Evolutionary conservation across 1,284 basidiomycete genomes (phyloP).

Genomic region (Trametes polyzona): DNA sequence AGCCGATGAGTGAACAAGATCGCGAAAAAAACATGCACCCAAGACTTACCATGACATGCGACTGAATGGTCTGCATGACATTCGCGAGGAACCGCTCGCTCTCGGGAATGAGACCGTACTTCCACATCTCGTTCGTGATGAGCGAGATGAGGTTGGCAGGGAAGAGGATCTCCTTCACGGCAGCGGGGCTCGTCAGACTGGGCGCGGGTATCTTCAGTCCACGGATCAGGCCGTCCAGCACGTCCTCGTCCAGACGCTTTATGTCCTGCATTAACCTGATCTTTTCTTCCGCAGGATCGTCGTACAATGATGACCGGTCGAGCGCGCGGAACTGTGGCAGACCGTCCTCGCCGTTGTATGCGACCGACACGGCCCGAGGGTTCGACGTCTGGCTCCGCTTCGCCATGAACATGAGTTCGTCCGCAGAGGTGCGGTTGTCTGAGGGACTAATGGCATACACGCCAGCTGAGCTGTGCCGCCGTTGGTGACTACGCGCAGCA

Average conservation of each 20-base stretch:
- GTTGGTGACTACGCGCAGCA: slow-evolving; percentile 62
- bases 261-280: slow-evolving; percentile 92
- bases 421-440: slow-evolving; percentile 71
- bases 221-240: slow-evolving; percentile 88
- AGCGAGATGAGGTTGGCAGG: slow-evolving; percentile 99
- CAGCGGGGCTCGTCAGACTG: slow-evolving; percentile 88
- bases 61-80: slow-evolving; percentile 98
- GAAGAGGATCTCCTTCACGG: slow-evolving; percentile 98
- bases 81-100: slow-evolving; percentile 98
- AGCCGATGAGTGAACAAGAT: slow-evolving; percentile 8
- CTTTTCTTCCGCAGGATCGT: slow-evolving; percentile 95
- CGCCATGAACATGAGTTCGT: slow-evolving; percentile 79
- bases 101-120: slow-evolving; percentile 95
- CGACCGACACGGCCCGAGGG: slow-evolving; percentile 92
- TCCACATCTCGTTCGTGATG: slow-evolving; percentile 99
- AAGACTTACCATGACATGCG: slow-evolving; percentile 92
- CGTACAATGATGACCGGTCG: slow-evolving; percentile 78
- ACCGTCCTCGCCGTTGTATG: slow-evolving; percentile 80
- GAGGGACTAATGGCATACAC: slow-evolving; percentile 67
- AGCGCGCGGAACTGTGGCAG: slow-evolving; percentile 66
- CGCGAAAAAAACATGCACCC: neutral
- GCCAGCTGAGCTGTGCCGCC: slow-evolving; percentile 86
- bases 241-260: slow-evolving; percentile 92
- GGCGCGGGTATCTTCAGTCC: slow-evolving; percentile 94
- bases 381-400: slow-evolving; percentile 78